Conservation (phyloP, 371 early-diverging fungal genomes). For the Haplosporangium sp. region DNA sequence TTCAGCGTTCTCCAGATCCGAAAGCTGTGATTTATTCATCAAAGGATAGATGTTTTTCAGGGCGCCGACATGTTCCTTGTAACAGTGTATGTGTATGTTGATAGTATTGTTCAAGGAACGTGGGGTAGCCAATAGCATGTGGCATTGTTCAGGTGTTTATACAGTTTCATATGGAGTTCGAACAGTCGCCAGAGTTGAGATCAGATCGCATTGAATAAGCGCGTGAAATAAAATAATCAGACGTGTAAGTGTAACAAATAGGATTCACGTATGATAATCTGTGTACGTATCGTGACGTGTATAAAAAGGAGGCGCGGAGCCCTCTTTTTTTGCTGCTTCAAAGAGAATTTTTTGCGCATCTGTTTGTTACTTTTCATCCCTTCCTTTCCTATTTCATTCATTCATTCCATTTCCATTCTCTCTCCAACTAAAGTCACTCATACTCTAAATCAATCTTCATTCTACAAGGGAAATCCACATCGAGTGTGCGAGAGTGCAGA, state of each 20-base stretch:
- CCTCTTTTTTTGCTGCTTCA: background rate
- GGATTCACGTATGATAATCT: constrained; percentile 13
- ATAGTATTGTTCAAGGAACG: too few species aligned
- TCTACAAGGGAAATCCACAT: background rate
- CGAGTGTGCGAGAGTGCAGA: background rate
- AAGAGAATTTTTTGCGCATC: constrained; percentile 1
- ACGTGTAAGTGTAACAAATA: background rate
- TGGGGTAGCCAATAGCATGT: too few species aligned
- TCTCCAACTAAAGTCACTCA: background rate
- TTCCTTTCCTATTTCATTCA: background rate
- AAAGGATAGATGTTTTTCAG: too few species aligned
- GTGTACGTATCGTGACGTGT: constrained; percentile 38
- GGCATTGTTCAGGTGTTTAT: too few species aligned
- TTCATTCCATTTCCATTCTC: background rate
- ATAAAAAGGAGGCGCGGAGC: constrained; percentile 16
- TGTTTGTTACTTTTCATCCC: background rate
- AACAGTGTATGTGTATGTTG: too few species aligned
- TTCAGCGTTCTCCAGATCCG: too few species aligned
- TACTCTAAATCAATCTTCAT: background rate
- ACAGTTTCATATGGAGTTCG: too few species aligned
- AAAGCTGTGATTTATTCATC: too few species aligned
- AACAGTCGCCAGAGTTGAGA: too few species aligned
- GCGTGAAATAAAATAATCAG: background rate
- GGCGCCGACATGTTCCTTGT: too few species aligned
- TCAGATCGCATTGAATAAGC: background rate